These are phyloP conservation scores for Naegleria gruberi DNA, from an alignment of 208 protist species.

Conservation along the genomic window DNA sequence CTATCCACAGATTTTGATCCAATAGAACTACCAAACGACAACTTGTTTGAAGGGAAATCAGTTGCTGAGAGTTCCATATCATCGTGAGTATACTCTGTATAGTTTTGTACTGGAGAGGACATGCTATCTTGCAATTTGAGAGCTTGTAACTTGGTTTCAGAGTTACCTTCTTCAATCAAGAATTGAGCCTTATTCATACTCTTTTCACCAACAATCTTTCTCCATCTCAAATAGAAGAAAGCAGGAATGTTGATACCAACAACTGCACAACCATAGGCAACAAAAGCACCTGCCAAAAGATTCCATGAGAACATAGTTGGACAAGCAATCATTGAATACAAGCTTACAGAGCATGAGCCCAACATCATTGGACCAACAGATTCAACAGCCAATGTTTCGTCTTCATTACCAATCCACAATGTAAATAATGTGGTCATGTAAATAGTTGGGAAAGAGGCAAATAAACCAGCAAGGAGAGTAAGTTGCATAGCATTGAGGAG, in stretches of 20 bases:
- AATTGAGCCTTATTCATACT: not conserved
- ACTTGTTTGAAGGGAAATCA: not conserved
- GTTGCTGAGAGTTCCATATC: not conserved
- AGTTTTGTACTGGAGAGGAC: not conserved
- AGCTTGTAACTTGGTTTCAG: no score
- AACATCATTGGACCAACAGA: conserved; percentile 9
- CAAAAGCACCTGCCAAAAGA: not conserved
- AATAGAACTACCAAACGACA: no score
- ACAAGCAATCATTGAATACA: not conserved
- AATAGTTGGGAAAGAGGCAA: not conserved
- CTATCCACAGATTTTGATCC: not conserved
- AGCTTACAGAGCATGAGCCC: not conserved
- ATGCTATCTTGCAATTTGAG: not conserved
- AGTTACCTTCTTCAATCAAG: no score
- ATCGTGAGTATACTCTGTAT: not conserved
- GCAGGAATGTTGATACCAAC: not conserved
- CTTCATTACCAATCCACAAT: not conserved
- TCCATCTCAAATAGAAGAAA: not conserved
- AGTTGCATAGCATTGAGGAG: not conserved
- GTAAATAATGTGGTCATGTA: not conserved
- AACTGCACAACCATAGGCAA: not conserved
- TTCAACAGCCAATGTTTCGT: not conserved
- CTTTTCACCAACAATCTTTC: not conserved
- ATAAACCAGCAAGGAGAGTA: not conserved
- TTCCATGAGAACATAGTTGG: not conserved